Conservation (phyloP, 1,284 basidiomycete genomes). For the Spongispora temasekensis region DNA sequence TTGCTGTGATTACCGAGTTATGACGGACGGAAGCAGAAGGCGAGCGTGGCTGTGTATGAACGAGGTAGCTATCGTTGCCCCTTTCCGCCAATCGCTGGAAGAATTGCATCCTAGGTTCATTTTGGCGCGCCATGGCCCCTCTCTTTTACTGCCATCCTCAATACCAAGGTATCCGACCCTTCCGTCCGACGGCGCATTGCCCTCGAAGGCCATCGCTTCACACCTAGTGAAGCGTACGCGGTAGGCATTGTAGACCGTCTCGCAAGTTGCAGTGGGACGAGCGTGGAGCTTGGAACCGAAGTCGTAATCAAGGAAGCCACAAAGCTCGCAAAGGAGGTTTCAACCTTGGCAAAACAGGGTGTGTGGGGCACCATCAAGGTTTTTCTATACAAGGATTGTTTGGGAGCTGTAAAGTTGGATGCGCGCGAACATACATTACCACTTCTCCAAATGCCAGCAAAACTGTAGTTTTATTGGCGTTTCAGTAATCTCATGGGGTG, state of each 20-base stretch:
- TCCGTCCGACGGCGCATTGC: conserved; percentile 74
- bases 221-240: conserved; percentile 69
- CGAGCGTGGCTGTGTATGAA: conserved; percentile 92
- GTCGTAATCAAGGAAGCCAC: conserved; percentile 63
- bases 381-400: too few species aligned
- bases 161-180: conserved; percentile 64
- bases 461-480: conserved; percentile 35
- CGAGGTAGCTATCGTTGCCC: conserved; percentile 59
- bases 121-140: conserved; percentile 82
- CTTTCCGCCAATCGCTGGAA: conserved; percentile 1
- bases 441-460: conserved; percentile 22
- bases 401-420: conserved; percentile 51
- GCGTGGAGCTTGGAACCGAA: conserved; percentile 45
- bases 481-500: conserved; percentile 9
- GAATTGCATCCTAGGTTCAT: conserved; percentile 55
- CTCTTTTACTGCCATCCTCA: conserved; percentile 68
- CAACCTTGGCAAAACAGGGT: conserved; percentile 50
- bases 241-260: conserved; percentile 75
- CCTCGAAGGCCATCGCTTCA: conserved; percentile 83
- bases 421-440: conserved; percentile 18
- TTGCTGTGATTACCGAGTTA: conserved; percentile 88
- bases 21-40: conserved; percentile 78
- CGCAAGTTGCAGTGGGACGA: conserved; percentile 47
- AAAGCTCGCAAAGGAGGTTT: conserved; percentile 54
- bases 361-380: conserved; percentile 69